Conservation (phyloP, 2,329 filamentous ascomycete species). For the Rhynchosporium graminicola region DNA sequence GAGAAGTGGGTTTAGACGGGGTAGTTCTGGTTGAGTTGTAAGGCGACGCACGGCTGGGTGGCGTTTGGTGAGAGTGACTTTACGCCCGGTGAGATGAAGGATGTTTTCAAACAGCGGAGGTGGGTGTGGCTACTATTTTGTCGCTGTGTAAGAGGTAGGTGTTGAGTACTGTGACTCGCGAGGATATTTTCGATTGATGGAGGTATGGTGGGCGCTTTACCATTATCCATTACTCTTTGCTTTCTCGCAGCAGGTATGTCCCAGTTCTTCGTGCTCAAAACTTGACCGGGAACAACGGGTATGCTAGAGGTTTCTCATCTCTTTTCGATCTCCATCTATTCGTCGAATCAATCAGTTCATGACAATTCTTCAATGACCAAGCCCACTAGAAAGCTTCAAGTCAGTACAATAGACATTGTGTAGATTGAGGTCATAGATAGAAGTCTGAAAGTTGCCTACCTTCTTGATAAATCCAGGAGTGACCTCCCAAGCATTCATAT, state of each 20-base stretch:
- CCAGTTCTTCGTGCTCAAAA: too few relatives aligned
- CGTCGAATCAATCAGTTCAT: conserved; percentile 25
- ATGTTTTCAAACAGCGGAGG: conserved; percentile 1
- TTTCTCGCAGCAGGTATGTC: too few relatives aligned
- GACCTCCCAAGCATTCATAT: conserved; percentile 28
- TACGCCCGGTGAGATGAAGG: conserved; percentile 7
- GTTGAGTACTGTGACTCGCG: too few relatives aligned
- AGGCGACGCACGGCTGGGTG: not conserved
- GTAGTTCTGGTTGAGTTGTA: conserved; percentile 1
- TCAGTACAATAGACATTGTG: not conserved
- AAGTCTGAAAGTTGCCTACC: too few relatives aligned
- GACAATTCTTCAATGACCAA: conserved; percentile 28
- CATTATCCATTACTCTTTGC: too few relatives aligned
- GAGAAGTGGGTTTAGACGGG: not conserved
- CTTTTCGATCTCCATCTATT: conserved; percentile 29
- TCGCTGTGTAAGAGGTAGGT: not conserved
- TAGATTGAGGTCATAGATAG: too few relatives aligned
- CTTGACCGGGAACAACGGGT: not conserved
- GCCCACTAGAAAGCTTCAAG: conserved; percentile 7
- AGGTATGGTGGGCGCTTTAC: too few relatives aligned
- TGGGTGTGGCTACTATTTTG: not conserved
- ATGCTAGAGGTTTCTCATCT: conserved; percentile 14
- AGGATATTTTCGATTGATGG: too few relatives aligned
- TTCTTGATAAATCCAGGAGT: conserved; percentile 29
- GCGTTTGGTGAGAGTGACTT: conserved; percentile 3